Conservation (phyloP, 345 rosid genomes). For the Hibiscus trionum region DNA sequence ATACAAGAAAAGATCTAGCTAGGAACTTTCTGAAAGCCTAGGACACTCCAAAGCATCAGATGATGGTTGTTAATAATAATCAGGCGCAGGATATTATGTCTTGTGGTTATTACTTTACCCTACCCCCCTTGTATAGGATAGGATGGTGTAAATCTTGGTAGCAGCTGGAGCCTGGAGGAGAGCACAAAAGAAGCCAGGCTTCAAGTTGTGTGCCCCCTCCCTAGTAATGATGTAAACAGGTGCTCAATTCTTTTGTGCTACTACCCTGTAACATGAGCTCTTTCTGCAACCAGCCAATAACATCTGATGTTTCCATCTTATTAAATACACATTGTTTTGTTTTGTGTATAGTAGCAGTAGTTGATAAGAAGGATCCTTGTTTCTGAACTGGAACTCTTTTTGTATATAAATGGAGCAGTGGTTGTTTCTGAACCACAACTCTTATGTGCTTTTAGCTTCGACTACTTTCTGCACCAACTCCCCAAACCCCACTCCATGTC, state of each 20-base stretch:
- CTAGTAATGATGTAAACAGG: not conserved
- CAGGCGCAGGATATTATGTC: constrained; percentile 6
- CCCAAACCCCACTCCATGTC: not conserved
- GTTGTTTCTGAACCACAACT: too few relatives aligned
- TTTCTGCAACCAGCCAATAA: not conserved
- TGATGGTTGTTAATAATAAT: not conserved
- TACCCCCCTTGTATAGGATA: constrained; percentile 11
- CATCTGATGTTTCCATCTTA: not conserved
- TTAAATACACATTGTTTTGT: constrained; percentile 2
- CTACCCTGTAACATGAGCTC: not conserved
- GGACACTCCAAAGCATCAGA: not conserved
- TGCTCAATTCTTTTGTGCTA: constrained; percentile 8
- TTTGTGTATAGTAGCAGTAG: not conserved
- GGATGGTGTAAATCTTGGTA: constrained; percentile 7
- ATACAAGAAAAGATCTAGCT: constrained; percentile 31
- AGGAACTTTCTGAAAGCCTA: not conserved
- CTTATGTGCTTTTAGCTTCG: not conserved
- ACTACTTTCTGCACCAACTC: not conserved
- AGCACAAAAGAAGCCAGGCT: constrained; percentile 12
- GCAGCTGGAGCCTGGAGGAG: constrained; percentile 16
- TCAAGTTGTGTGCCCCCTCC: constrained; percentile 4
- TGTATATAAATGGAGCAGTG: too few relatives aligned
- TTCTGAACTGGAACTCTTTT: too few relatives aligned
- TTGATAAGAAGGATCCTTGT: not conserved
- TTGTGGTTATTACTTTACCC: not conserved